Conservation (phyloP, 2,329 filamentous ascomycete species). For the Meredithiella fracta region DNA sequence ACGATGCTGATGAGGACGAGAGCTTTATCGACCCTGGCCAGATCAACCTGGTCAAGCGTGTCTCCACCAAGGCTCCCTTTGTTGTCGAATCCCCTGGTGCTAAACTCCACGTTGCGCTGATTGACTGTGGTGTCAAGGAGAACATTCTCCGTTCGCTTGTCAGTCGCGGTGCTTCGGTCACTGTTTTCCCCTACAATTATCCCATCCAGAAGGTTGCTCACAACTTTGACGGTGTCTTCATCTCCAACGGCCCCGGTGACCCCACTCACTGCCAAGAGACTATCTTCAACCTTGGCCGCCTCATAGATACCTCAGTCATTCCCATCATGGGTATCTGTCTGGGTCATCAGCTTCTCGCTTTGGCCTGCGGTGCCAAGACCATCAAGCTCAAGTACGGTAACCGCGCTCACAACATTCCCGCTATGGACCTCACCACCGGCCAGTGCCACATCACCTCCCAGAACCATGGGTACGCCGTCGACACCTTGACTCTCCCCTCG, state of each 20-base stretch:
- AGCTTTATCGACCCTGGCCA: conserved; percentile 87
- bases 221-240: conserved; percentile 97
- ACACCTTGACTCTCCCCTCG: conserved; percentile 59
- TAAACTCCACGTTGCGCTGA: conserved; percentile 76
- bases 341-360: conserved; percentile 85
- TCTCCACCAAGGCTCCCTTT: conserved; percentile 96
- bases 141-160: conserved; percentile 95
- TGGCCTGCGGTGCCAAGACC: conserved; percentile 74
- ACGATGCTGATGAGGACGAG: conserved; percentile 96
- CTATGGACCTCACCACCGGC: conserved; percentile 82
- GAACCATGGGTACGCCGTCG: conserved; percentile 95
- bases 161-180: conserved; percentile 77
- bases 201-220: conserved; percentile 96
- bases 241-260: conserved; percentile 96
- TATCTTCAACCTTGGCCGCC: conserved; percentile 74
- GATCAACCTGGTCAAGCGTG: conserved; percentile 90
- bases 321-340: conserved; percentile 97
- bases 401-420: conserved; percentile 95
- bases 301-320: conserved; percentile 82
- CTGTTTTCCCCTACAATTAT: conserved; percentile 91
- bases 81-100: conserved; percentile 75
- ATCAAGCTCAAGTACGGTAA: conserved; percentile 99
- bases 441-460: conserved; percentile 98
- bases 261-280: conserved; percentile 93
- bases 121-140: conserved; percentile 99